Evolutionary conservation across 345 rosid genomes (phyloP).

Genomic region (Murraya koenigii): DNA sequence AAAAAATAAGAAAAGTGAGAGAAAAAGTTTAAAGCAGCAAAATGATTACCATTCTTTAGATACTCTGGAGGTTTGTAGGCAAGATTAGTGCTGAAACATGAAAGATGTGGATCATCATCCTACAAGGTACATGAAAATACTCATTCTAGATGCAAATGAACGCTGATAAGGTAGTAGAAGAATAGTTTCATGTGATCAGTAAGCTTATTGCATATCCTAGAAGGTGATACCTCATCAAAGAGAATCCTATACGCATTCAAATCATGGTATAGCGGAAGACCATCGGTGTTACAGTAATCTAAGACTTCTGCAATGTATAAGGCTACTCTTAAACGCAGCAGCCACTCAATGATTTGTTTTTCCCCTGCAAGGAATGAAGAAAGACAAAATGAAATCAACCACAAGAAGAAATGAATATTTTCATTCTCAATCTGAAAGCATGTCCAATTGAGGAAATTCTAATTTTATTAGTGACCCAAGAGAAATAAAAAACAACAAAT

Average conservation of each 20-base stretch:
- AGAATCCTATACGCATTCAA: slow-evolving; percentile 94
- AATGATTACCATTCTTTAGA: slow-evolving; percentile 66
- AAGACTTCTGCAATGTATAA: slow-evolving; percentile 84
- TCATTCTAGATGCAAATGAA: not conserved
- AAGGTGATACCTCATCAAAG: slow-evolving; percentile 82
- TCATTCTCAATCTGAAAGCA: slow-evolving; percentile 6
- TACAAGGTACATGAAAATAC: too few relatives aligned
- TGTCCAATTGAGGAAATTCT: not conserved
- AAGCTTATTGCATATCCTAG: not conserved
- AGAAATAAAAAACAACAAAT: not conserved
- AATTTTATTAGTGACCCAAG: not conserved
- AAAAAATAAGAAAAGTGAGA: not conserved
- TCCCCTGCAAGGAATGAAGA: slow-evolving; percentile 61
- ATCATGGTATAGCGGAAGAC: slow-evolving; percentile 87
- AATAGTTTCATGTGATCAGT: not conserved
- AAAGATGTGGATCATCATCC: not conserved
- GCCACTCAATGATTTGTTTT: slow-evolving; percentile 94
- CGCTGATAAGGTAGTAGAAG: not conserved
- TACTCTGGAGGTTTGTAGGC: slow-evolving; percentile 97
- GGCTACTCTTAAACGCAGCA: slow-evolving; percentile 91
- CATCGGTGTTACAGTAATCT: slow-evolving; percentile 75
- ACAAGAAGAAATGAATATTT: not conserved
- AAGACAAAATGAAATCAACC: slow-evolving; percentile 16
- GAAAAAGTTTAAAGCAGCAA: not conserved
- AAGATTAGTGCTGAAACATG: slow-evolving; percentile 56